phyloP scores from a whole-genome alignment of 2,329 filamentous ascomycete genomes.

The Beauveria sp. region DNA sequence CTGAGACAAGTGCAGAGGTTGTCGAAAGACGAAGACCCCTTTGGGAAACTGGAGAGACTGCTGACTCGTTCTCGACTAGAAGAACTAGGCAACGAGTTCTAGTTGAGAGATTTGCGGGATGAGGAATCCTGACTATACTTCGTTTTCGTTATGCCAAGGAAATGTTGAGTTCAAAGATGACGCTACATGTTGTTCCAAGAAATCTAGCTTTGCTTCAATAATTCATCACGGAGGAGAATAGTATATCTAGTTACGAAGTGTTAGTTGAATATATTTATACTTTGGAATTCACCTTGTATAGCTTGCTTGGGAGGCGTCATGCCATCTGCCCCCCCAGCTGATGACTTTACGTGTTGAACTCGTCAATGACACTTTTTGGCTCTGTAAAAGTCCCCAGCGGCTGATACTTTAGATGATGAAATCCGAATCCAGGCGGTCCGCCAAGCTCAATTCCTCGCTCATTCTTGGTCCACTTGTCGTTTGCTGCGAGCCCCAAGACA shows the following conservation, averaged over 20 bases:
- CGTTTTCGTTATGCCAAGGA: not conserved
- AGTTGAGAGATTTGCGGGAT: not conserved
- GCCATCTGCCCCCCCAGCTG: not conserved
- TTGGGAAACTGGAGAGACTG: not conserved
- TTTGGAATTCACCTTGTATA: not conserved
- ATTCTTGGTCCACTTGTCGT: constrained; percentile 37
- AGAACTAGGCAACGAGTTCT: not conserved
- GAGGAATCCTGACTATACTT: no score
- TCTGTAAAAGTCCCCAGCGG: constrained; percentile 41
- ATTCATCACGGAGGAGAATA: not conserved
- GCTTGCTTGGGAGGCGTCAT: no score
- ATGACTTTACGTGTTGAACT: constrained; percentile 23
- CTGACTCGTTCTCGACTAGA: not conserved
- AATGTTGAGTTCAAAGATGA: not conserved
- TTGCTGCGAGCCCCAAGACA: constrained; percentile 39
- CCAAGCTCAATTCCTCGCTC: constrained; percentile 41
- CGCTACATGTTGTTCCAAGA: not conserved
- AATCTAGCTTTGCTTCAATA: not conserved
- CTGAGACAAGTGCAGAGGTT: not conserved
- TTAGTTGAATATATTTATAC: not conserved
- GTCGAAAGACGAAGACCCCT: not conserved
- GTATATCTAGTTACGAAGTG: not conserved
- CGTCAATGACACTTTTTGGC: constrained; percentile 46
- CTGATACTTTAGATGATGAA: constrained; percentile 39
- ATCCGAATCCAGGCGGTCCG: constrained; percentile 41